These are phyloP conservation scores for Rosa lucieae DNA, from an alignment of 306 rosid genomes.

Conservation along the genomic window DNA sequence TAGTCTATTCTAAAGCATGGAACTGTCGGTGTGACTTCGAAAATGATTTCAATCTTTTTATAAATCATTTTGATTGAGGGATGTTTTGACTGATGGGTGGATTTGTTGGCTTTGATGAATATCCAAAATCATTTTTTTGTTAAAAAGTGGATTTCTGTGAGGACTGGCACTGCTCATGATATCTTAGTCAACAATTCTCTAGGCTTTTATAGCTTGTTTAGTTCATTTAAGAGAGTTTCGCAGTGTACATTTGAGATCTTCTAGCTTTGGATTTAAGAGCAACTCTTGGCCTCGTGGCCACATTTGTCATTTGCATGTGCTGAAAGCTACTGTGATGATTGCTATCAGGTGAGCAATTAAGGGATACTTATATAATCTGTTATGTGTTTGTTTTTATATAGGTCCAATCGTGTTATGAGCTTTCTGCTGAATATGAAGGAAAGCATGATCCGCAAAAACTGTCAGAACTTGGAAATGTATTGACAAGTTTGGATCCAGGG, in stretches of 20 bases:
- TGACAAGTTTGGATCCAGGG: conserved; percentile 93
- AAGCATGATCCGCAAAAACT: conserved; percentile 81
- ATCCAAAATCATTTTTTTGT: neutral
- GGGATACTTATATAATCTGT: neutral
- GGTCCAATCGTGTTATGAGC: conserved; percentile 97
- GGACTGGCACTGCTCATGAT: neutral
- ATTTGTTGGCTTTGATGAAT: conserved; percentile 5
- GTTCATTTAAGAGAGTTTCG: neutral
- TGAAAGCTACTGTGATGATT: neutral
- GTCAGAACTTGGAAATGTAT: conserved; percentile 74
- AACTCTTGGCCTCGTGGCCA: neutral
- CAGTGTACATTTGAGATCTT: neutral
- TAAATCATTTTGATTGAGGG: neutral
- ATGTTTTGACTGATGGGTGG: neutral
- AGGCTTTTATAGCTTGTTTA: neutral
- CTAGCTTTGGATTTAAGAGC: neutral
- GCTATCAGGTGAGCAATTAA: neutral
- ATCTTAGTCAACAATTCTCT: neutral
- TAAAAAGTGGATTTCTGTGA: neutral
- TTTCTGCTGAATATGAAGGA: conserved; percentile 95
- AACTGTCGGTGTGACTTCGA: neutral
- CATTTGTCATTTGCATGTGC: neutral
- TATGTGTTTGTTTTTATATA: conserved; percentile 21
- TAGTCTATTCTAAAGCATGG: neutral
- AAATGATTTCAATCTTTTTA: neutral